Evolutionary conservation across 2,329 filamentous ascomycete genomes (phyloP).

Genomic region (Aspergillus piperis): DNA sequence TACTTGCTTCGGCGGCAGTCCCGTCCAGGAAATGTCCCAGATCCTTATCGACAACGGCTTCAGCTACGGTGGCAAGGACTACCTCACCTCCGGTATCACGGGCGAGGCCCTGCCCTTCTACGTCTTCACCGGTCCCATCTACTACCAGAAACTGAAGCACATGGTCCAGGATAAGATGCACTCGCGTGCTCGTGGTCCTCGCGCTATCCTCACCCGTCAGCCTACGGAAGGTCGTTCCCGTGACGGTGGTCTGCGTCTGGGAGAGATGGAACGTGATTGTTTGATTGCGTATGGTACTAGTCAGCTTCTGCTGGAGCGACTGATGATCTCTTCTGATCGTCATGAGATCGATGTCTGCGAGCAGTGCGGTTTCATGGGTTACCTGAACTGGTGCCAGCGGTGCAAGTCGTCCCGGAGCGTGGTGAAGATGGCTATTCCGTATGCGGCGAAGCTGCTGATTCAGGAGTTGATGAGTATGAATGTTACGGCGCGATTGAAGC

Average conservation of each 20-base stretch:
- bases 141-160: conserved; percentile 99
- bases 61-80: conserved; percentile 96
- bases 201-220: conserved; percentile 89
- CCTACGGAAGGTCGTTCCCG: conserved; percentile 93
- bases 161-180: conserved; percentile 99
- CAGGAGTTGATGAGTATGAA: conserved; percentile 99
- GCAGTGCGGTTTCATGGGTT: conserved; percentile 90
- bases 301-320: conserved; percentile 84
- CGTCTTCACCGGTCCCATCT: conserved; percentile 98
- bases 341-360: conserved; percentile 93
- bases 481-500: conserved; percentile 84
- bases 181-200: conserved; percentile 83
- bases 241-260: conserved; percentile 86
- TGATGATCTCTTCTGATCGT: conserved; percentile 93
- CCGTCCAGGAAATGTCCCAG: conserved; percentile 83
- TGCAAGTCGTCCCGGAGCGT: conserved; percentile 84
- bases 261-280: conserved; percentile 99
- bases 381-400: conserved; percentile 90
- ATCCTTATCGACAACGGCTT: conserved; percentile 86
- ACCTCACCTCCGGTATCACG: conserved; percentile 91
- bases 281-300: conserved; percentile 94
- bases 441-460: conserved; percentile 92
- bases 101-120: conserved; percentile 93
- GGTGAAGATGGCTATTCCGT: conserved; percentile 93
- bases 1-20: conserved; percentile 80